Evolutionary conservation across 164 flowering plant species (phyloP).

Genomic region (Stephania yunnanensis): DNA sequence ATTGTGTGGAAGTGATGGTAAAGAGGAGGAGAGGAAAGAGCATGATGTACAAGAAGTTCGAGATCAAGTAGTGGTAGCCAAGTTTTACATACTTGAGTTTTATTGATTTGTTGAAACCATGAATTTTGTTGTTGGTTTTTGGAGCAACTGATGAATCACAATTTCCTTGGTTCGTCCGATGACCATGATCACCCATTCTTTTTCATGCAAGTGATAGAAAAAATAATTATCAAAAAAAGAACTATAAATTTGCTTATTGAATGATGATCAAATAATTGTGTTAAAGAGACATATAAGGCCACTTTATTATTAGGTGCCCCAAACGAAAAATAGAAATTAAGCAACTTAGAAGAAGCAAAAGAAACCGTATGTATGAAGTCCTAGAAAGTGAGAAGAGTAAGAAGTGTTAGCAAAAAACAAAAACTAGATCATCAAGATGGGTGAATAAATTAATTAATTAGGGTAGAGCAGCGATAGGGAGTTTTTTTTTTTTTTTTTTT

Average conservation of each 20-base stretch:
- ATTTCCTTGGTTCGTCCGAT: conserved; percentile 3
- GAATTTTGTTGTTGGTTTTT: conserved; percentile 26
- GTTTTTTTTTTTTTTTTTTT: too few species aligned
- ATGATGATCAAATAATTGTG: neutral
- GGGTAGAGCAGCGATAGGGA: neutral
- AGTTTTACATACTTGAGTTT: conserved; percentile 60
- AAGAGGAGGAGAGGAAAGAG: conserved; percentile 37
- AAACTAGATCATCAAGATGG: neutral
- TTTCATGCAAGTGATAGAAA: too few species aligned
- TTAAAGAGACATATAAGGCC: neutral
- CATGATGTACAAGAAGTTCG: conserved; percentile 48
- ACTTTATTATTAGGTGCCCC: neutral
- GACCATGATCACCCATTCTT: neutral
- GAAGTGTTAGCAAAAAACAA: too few species aligned
- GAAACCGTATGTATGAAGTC: too few species aligned
- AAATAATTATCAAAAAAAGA: neutral
- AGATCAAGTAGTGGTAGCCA: conserved; percentile 59
- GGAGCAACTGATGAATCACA: neutral
- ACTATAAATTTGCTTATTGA: neutral
- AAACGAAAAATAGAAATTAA: neutral
- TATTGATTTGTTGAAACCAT: conserved; percentile 50
- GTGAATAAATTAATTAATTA: too few species aligned
- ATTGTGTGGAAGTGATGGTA: conserved; percentile 31
- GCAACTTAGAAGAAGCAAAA: neutral
- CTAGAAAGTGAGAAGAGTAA: too few species aligned